These are phyloP conservation scores for Didymosphaeria variabile DNA, from an alignment of 2,329 filamentous ascomycete species.

Conservation along the genomic window DNA sequence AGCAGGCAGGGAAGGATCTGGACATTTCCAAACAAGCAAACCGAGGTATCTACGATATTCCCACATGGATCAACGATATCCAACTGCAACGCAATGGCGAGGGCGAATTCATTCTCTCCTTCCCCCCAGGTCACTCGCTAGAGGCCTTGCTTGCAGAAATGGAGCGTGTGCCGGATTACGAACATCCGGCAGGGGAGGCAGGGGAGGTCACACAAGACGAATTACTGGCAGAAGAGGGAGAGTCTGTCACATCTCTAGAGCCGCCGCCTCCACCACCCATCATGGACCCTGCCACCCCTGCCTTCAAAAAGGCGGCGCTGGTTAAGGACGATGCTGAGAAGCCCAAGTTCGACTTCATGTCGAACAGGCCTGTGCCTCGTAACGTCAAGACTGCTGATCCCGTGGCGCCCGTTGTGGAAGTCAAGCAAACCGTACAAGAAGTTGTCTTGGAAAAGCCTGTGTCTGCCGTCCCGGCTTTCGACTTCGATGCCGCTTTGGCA, in stretches of 20 bases:
- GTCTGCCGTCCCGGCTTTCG: background rate
- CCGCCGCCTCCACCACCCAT: slow-evolving; percentile 25
- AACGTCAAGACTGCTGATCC: slow-evolving; percentile 27
- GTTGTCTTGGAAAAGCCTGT: slow-evolving; percentile 6
- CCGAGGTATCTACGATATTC: slow-evolving; percentile 38
- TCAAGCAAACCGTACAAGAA: slow-evolving; percentile 13
- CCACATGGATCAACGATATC: slow-evolving; percentile 40
- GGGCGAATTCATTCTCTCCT: slow-evolving; percentile 34
- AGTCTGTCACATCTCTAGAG: slow-evolving; percentile 21
- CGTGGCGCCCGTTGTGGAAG: background rate
- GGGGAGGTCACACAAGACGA: slow-evolving; percentile 26
- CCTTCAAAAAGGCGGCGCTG: slow-evolving; percentile 35
- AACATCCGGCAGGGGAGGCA: slow-evolving; percentile 16
- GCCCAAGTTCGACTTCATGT: slow-evolving; percentile 49
- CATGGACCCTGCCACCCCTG: slow-evolving; percentile 41
- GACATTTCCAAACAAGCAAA: slow-evolving; percentile 38
- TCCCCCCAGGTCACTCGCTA: slow-evolving; percentile 30
- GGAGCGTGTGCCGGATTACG: slow-evolving; percentile 29
- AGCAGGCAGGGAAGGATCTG: slow-evolving; percentile 37
- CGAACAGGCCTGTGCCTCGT: slow-evolving; percentile 44
- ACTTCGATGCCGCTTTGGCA: background rate
- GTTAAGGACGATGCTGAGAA: slow-evolving; percentile 40
- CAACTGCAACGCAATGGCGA: slow-evolving; percentile 31
- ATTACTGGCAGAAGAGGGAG: slow-evolving; percentile 31
- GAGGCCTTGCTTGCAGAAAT: slow-evolving; percentile 36